Percentiles rank a stretch among this genome's conserved stretches.
Conservation (phyloP, 371 early-diverging fungal genomes). For the Apophysomyces sp. region DNA sequence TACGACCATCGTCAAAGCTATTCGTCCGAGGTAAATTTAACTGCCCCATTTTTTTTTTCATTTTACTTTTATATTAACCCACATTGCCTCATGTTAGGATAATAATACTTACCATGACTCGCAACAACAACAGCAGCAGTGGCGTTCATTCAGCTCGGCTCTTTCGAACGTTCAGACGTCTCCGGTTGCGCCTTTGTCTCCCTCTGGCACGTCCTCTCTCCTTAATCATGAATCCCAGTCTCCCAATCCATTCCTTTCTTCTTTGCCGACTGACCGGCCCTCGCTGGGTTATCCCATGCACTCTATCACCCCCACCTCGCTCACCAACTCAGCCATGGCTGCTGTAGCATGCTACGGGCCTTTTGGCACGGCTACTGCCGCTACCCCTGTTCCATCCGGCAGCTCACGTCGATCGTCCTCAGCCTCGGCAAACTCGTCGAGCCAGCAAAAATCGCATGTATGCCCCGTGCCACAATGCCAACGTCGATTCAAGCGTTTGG, state of each 20-base stretch:
- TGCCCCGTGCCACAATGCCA: slow-evolving; percentile 58
- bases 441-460: slow-evolving; percentile 40
- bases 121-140: slow-evolving; percentile 3
- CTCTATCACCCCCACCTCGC: neutral
- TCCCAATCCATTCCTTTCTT: slow-evolving; percentile 9
- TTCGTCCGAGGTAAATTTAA: slow-evolving; percentile 11
- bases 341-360: slow-evolving; percentile 4
- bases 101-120: slow-evolving; percentile 10
- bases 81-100: neutral
- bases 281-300: slow-evolving; percentile 2
- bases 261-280: neutral
- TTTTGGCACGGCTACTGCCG: neutral
- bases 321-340: slow-evolving; percentile 2
- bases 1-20: slow-evolving; percentile 16
- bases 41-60: neutral
- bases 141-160: neutral
- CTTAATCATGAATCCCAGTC: slow-evolving; percentile 17
- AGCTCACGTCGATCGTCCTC: slow-evolving; percentile 7
- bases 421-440: neutral
- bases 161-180: neutral
- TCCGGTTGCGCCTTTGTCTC: slow-evolving; percentile 4
- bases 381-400: slow-evolving; percentile 1
- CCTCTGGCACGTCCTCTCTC: slow-evolving; percentile 14
- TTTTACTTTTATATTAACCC: too few species aligned
- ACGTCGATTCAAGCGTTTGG: slow-evolving; percentile 74